Evolutionary conservation across 2,329 filamentous ascomycete species (phyloP).

Genomic region (Akanthomyces lecanii): DNA sequence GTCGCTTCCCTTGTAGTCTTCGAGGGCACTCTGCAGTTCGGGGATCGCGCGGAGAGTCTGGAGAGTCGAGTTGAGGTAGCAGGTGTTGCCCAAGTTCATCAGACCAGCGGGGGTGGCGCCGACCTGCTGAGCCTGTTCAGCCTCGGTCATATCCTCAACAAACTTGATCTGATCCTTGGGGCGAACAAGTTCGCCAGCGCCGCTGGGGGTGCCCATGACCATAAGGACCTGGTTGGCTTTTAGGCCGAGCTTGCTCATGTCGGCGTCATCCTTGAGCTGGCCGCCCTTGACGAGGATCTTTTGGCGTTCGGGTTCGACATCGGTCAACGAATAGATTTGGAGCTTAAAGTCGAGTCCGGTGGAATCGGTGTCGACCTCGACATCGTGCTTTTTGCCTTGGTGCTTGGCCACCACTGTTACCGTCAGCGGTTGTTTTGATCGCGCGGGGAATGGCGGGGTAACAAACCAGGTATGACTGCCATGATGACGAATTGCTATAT

Average conservation of each 20-base stretch:
- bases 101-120: constrained; percentile 85
- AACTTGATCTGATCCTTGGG: constrained; percentile 84
- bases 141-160: constrained; percentile 95
- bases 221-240: constrained; percentile 86
- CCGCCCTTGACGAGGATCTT: constrained; percentile 93
- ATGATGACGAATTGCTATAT: constrained; percentile 40
- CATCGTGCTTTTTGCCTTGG: constrained; percentile 88
- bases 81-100: constrained; percentile 93
- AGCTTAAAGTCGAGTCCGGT: constrained; percentile 93
- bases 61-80: constrained; percentile 97
- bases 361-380: constrained; percentile 81
- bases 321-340: constrained; percentile 91
- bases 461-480: constrained; percentile 53
- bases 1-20: constrained; percentile 45
- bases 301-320: constrained; percentile 92
- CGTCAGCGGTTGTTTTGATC: constrained; percentile 4
- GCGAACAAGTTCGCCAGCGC: constrained; percentile 56
- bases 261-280: constrained; percentile 91
- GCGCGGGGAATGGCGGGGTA: constrained; percentile 20
- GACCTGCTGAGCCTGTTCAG: constrained; percentile 76
- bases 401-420: constrained; percentile 82
- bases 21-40: constrained; percentile 78
- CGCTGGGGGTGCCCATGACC: constrained; percentile 91
- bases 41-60: constrained; percentile 85
- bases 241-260: constrained; percentile 76